Evolutionary conservation across 2,329 filamentous ascomycete species (phyloP).

Genomic region (Cercospora zeae-maydis): DNA sequence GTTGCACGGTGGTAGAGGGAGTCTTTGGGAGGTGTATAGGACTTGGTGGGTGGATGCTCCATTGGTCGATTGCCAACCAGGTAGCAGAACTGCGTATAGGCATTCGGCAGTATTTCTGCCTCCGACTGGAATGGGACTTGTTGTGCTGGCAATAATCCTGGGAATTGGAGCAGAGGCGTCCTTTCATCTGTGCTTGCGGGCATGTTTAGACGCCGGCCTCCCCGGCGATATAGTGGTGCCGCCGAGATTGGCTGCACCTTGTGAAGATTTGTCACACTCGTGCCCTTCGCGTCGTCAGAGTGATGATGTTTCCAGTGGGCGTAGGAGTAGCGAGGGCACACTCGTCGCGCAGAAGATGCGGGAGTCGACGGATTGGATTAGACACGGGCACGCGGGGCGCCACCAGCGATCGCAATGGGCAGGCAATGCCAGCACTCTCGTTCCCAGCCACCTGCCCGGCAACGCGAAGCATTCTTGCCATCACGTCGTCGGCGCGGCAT

Average conservation of each 20-base stretch:
- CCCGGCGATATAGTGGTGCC: not conserved
- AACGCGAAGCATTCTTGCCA: not conserved
- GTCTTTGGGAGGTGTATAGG: constrained; percentile 29
- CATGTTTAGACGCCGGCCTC: constrained; percentile 9
- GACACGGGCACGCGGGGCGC: not conserved
- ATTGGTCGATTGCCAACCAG: constrained; percentile 38
- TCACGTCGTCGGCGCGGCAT: not conserved
- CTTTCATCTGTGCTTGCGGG: constrained; percentile 25
- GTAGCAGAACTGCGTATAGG: constrained; percentile 39
- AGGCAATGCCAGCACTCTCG: not conserved
- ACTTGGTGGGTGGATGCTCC: constrained; percentile 28
- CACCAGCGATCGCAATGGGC: not conserved
- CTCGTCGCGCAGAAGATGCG: not conserved
- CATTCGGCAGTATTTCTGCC: constrained; percentile 14
- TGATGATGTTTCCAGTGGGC: not conserved
- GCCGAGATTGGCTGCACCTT: not conserved
- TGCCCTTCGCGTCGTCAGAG: not conserved
- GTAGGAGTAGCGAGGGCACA: not conserved
- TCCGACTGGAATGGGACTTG: not conserved
- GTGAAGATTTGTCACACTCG: not conserved
- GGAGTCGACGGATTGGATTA: not conserved
- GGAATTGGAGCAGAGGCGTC: constrained; percentile 31
- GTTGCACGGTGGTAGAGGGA: constrained; percentile 39
- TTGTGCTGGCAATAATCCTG: constrained; percentile 17
- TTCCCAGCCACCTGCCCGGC: not conserved